Evolutionary conservation across 2,329 filamentous ascomycete species (phyloP).

Genomic region (Colletotrichum chrysophilum): DNA sequence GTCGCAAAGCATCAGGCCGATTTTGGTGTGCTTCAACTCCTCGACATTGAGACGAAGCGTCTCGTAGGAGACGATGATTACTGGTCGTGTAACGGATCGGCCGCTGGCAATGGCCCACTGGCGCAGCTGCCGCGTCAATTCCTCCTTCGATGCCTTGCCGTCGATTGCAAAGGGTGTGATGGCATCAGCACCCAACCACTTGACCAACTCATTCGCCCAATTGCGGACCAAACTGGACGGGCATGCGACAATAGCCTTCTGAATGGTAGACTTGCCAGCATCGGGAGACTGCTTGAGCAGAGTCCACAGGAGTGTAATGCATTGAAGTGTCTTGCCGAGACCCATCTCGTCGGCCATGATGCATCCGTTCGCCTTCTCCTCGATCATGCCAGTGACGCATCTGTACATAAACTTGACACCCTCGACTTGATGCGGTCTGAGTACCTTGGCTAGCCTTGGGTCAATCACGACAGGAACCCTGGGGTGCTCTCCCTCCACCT

Average conservation of each 20-base stretch:
- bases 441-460: conserved; percentile 83
- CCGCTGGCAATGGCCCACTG: conserved; percentile 95
- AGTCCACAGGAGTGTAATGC: conserved; percentile 96
- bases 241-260: conserved; percentile 96
- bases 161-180: conserved; percentile 95
- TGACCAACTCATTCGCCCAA: conserved; percentile 95
- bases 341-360: conserved; percentile 99
- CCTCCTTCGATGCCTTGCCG: conserved; percentile 94
- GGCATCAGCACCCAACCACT: conserved; percentile 94
- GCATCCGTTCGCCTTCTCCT: conserved; percentile 91
- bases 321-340: conserved; percentile 95
- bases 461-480: conserved; percentile 98
- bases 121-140: conserved; percentile 85
- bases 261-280: conserved; percentile 90
- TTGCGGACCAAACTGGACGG: conserved; percentile 96
- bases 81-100: conserved; percentile 86
- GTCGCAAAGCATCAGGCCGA: conserved; percentile 92
- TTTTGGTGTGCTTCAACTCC: conserved; percentile 86
- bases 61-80: conserved; percentile 98
- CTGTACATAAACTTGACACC: conserved; percentile 97
- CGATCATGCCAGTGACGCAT: conserved; percentile 94
- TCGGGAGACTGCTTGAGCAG: conserved; percentile 94
- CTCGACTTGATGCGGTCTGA: conserved; percentile 96
- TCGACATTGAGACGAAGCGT: conserved; percentile 91
- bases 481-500: conserved; percentile 78